These are phyloP conservation scores for Begonia fuchsioides DNA, from an alignment of 306 rosid genomes.

Conservation along the genomic window DNA sequence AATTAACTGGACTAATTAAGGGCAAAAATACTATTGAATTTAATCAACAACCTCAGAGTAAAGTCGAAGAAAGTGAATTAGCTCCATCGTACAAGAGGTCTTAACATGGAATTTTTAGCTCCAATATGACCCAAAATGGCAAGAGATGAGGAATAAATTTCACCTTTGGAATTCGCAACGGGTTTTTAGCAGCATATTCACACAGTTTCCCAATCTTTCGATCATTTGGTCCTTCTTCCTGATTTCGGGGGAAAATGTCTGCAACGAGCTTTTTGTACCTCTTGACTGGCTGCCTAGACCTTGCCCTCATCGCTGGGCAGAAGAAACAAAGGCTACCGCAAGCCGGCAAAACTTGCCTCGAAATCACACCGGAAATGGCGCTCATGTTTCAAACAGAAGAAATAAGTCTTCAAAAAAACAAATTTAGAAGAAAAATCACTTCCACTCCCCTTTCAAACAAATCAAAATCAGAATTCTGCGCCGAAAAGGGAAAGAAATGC, in stretches of 20 bases:
- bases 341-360: conserved; percentile 85
- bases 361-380: conserved; percentile 63
- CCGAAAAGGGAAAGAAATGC: conserved; percentile 61
- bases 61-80: too few species aligned
- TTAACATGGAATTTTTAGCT: too few species aligned
- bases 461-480: conserved; percentile 13
- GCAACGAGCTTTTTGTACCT: conserved; percentile 98
- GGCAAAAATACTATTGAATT: too few species aligned
- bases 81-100: too few species aligned
- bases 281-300: conserved; percentile 98
- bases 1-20: too few species aligned
- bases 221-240: conserved; percentile 88
- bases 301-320: conserved; percentile 75
- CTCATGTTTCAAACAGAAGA: conserved; percentile 25
- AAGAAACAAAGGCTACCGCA: conserved; percentile 82
- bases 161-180: conserved; percentile 93
- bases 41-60: too few species aligned
- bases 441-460: conserved; percentile 33
- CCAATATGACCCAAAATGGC: too few species aligned
- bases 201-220: conserved; percentile 83
- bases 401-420: neutral
- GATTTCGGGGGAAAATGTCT: conserved; percentile 77
- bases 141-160: neutral
- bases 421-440: neutral
- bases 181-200: conserved; percentile 83